Conservation (phyloP, 2,329 filamentous ascomycete genomes). For the Ascochyta viciae-villosae region DNA sequence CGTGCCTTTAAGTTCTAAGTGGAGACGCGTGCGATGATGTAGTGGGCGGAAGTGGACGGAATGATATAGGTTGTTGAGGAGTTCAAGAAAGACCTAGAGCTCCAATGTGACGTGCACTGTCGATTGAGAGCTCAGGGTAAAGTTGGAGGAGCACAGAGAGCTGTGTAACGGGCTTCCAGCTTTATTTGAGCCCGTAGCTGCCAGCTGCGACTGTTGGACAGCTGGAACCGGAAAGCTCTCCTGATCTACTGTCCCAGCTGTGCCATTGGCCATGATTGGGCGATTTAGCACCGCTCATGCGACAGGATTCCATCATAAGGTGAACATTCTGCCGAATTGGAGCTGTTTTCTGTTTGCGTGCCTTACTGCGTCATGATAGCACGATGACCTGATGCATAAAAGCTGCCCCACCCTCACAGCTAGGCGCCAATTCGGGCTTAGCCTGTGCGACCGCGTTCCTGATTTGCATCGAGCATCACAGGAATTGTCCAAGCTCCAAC, state of each 20-base stretch:
- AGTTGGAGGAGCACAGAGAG: slow-evolving; percentile 1
- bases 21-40: slow-evolving; percentile 15
- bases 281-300: slow-evolving; percentile 12
- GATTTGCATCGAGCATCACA: background rate
- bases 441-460: slow-evolving; percentile 1
- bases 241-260: slow-evolving; percentile 20
- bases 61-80: slow-evolving; percentile 10
- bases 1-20: slow-evolving; percentile 9
- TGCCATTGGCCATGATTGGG: slow-evolving; percentile 22
- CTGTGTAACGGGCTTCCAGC: slow-evolving; percentile 15
- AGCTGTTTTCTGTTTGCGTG: slow-evolving; percentile 16
- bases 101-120: background rate
- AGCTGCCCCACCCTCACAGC: background rate
- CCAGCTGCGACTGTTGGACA: slow-evolving; percentile 11
- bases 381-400: slow-evolving; percentile 16
- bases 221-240: slow-evolving; percentile 19
- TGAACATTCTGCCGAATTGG: slow-evolving; percentile 25
- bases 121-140: slow-evolving; percentile 6
- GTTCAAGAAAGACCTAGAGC: background rate
- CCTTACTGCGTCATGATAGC: slow-evolving; percentile 19
- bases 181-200: slow-evolving; percentile 11
- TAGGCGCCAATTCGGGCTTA: background rate
- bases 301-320: slow-evolving; percentile 29
- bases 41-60: slow-evolving; percentile 11
- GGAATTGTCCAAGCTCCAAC: slow-evolving; percentile 3